These are phyloP conservation scores for Lavandula angustifolia DNA, from an alignment of 257 asterid species.

Conservation along the genomic window DNA sequence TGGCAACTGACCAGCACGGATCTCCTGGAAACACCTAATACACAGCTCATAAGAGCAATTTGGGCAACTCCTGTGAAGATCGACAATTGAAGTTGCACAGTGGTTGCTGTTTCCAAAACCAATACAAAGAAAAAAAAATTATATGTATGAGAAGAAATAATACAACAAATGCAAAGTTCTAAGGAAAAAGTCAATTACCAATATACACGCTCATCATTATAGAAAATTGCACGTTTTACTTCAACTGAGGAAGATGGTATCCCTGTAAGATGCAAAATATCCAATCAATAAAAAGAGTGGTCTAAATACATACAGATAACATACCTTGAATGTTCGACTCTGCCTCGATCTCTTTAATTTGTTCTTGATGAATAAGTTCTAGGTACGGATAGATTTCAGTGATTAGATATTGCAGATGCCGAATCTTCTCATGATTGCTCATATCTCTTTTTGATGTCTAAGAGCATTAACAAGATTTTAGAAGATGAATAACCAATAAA, in stretches of 20 bases:
- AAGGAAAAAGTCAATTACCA: constrained; percentile 51
- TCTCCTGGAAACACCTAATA: constrained; percentile 70
- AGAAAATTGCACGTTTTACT: constrained; percentile 52
- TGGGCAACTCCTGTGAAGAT: constrained; percentile 92
- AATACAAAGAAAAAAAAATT: constrained; percentile 9
- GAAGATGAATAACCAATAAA: constrained; percentile 10
- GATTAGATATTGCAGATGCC: constrained; percentile 66
- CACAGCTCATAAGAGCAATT: constrained; percentile 84
- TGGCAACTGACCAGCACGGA: constrained; percentile 51
- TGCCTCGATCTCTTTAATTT: constrained; percentile 56
- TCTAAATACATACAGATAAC: not conserved
- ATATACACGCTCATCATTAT: constrained; percentile 75
- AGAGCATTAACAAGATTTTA: constrained; percentile 30
- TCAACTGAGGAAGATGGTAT: constrained; percentile 49
- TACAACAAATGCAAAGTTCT: not conserved
- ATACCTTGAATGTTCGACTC: constrained; percentile 66
- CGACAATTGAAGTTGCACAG: constrained; percentile 92
- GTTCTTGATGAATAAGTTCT: constrained; percentile 60
- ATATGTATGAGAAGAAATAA: constrained; percentile 10
- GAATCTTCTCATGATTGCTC: constrained; percentile 49
- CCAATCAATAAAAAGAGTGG: constrained; percentile 17
- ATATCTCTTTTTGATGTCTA: constrained; percentile 68
- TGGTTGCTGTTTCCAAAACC: constrained; percentile 62
- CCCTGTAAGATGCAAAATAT: constrained; percentile 44
- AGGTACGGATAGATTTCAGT: constrained; percentile 63